Percentiles rank a stretch among this genome's conserved stretches.
Evolutionary conservation across 2,329 filamentous ascomycete species (phyloP).

Genomic region (Colletotrichum salicis): DNA sequence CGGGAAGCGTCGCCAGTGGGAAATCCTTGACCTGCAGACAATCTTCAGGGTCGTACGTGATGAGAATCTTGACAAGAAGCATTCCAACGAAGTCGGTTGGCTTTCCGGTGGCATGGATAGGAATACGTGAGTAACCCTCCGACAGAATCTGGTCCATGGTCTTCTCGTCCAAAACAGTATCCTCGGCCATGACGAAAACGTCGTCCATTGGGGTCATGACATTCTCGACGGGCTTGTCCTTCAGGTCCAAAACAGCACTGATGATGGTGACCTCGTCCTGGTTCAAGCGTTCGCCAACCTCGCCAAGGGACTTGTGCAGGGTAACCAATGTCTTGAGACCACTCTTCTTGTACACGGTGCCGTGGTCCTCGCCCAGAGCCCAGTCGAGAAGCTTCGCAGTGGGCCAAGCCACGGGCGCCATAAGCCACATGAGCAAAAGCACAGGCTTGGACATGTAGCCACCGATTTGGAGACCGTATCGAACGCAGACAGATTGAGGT

Average conservation of each 20-base stretch:
- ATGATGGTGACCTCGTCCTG: conserved; percentile 99
- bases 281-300: conserved; percentile 88
- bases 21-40: conserved; percentile 88
- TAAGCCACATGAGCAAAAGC: conserved; percentile 88
- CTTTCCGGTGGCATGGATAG: conserved; percentile 89
- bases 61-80: conserved; percentile 97
- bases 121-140: conserved; percentile 94
- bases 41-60: conserved; percentile 98
- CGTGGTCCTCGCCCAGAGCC: conserved; percentile 88
- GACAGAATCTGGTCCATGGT: conserved; percentile 96
- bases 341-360: conserved; percentile 97
- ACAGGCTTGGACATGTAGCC: conserved; percentile 93
- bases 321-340: conserved; percentile 96
- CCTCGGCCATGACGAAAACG: conserved; percentile 96
- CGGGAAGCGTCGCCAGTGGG: conserved; percentile 90
- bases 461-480: conserved; percentile 94
- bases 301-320: conserved; percentile 89
- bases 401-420: conserved; percentile 91
- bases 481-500: conserved; percentile 94
- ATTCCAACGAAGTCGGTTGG: conserved; percentile 93
- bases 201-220: conserved; percentile 99
- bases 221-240: conserved; percentile 91
- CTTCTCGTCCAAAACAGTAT: conserved; percentile 89
- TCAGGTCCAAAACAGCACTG: conserved; percentile 93
- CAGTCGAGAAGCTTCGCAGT: conserved; percentile 95